Conservation (phyloP, 768 basidiomycete species). For the Xanthoconium stramineum region DNA sequence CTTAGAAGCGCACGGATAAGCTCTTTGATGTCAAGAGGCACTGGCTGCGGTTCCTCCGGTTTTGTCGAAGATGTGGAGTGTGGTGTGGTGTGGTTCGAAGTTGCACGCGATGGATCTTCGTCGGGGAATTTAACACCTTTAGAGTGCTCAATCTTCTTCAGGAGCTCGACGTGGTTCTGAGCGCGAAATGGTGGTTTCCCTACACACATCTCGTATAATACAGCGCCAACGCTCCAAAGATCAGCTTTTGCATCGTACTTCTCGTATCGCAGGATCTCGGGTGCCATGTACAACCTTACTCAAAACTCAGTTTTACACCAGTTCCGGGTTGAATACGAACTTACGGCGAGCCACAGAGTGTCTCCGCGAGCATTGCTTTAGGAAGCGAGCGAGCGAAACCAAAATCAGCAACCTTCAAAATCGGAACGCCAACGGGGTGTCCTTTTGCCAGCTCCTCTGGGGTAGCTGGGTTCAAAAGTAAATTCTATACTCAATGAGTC, state of each 20-base stretch:
- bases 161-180: constrained; percentile 91
- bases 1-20: constrained; percentile 84
- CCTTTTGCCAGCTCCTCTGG: constrained; percentile 79
- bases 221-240: constrained; percentile 97
- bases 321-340: constrained; percentile 29
- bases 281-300: constrained; percentile 92
- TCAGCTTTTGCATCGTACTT: constrained; percentile 98
- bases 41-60: constrained; percentile 51
- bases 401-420: constrained; percentile 97
- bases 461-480: constrained; percentile 81
- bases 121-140: constrained; percentile 94
- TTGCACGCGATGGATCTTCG: constrained; percentile 58
- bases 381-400: constrained; percentile 94
- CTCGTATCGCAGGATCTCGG: constrained; percentile 94
- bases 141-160: constrained; percentile 90
- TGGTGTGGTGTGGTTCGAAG: constrained; percentile 32
- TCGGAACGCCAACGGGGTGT: constrained; percentile 88
- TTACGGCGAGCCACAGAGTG: constrained; percentile 94
- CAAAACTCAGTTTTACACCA: background rate
- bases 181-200: constrained; percentile 95
- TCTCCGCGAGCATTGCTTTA: constrained; percentile 93
- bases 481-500: constrained; percentile 55
- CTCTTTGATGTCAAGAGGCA: constrained; percentile 81
- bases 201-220: constrained; percentile 92
- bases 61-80: constrained; percentile 18